Evolutionary conservation across 2,329 filamentous ascomycete genomes (phyloP).

Genomic region (Akanthomyces dipterigenus): DNA sequence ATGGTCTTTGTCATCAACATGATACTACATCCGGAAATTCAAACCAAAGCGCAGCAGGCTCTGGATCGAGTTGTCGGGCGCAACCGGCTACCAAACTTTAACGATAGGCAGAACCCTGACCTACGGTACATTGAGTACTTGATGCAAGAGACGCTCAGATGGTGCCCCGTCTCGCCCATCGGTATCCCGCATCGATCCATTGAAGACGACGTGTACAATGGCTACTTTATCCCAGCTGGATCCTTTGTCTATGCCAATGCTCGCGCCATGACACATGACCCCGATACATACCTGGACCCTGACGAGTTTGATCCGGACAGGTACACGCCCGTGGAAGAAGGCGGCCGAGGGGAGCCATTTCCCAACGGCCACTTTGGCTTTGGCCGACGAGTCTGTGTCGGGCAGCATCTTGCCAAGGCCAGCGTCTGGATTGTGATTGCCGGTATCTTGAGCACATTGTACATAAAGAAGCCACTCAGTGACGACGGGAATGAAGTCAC

Average conservation of each 20-base stretch:
- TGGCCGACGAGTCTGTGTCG: constrained; percentile 44
- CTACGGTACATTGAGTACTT: constrained; percentile 39
- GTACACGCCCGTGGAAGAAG: constrained; percentile 28
- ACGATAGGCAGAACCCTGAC: constrained; percentile 30
- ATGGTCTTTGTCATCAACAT: constrained; percentile 40
- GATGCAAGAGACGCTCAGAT: constrained; percentile 40
- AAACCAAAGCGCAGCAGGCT: constrained; percentile 38
- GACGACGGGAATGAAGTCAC: constrained; percentile 28
- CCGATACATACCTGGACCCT: constrained; percentile 33
- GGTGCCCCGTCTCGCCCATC: constrained; percentile 38
- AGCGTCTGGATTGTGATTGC: constrained; percentile 36
- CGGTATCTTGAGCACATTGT: constrained; percentile 31
- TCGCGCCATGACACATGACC: constrained; percentile 38
- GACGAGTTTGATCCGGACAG: constrained; percentile 40
- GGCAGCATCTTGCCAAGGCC: constrained; percentile 42
- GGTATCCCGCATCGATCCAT: constrained; percentile 49
- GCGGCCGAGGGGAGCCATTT: constrained; percentile 37
- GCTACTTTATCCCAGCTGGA: constrained; percentile 51
- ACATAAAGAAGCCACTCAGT: constrained; percentile 26
- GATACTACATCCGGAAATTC: constrained; percentile 35
- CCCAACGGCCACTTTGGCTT: constrained; percentile 45
- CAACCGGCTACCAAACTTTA: constrained; percentile 37
- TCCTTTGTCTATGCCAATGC: constrained; percentile 36
- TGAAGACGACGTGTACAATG: constrained; percentile 50
- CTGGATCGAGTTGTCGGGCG: constrained; percentile 41